Evolutionary conservation across 495 filamentous ascomycete genomes (phyloP).

Genomic region (Xylaria curta): DNA sequence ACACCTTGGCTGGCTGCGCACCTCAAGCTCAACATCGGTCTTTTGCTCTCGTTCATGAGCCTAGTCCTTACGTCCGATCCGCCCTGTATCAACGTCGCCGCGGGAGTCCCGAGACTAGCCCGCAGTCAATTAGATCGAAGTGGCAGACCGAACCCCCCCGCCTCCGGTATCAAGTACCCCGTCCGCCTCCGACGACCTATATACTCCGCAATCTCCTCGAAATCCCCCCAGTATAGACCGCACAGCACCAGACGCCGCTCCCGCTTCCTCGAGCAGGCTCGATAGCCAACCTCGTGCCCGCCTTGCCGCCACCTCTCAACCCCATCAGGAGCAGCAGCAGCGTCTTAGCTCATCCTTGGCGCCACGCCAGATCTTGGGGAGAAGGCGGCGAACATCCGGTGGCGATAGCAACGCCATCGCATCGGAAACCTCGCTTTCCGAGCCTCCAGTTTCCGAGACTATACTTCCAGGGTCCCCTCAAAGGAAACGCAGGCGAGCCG

Average conservation of each 20-base stretch:
- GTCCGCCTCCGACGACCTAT: constrained; percentile 52
- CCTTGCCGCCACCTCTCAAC: constrained; percentile 28
- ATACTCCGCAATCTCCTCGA: constrained; percentile 47
- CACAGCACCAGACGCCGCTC: constrained; percentile 42
- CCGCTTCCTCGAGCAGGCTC: constrained; percentile 27
- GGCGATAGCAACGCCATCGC: constrained; percentile 29
- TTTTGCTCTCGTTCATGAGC: not conserved
- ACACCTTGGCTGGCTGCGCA: not conserved
- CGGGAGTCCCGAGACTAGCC: constrained; percentile 35
- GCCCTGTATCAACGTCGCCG: constrained; percentile 14
- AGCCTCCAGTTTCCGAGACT: constrained; percentile 28
- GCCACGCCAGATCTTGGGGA: constrained; percentile 34
- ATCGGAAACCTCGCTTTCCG: constrained; percentile 32
- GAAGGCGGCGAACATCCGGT: constrained; percentile 34
- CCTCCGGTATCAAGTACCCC: constrained; percentile 36
- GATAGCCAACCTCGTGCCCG: constrained; percentile 23
- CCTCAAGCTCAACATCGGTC: not conserved
- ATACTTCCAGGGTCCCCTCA: constrained; percentile 23
- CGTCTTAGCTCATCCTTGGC: constrained; percentile 28
- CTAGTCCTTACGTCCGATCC: not conserved
- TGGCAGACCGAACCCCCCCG: constrained; percentile 53
- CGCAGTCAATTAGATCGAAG: constrained; percentile 47
- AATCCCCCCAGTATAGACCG: constrained; percentile 45
- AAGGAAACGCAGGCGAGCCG: constrained; percentile 37
- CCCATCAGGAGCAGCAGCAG: constrained; percentile 27